Evolutionary conservation across 2,329 filamentous ascomycete genomes (phyloP).

Genomic region (Cladosporium sp.): DNA sequence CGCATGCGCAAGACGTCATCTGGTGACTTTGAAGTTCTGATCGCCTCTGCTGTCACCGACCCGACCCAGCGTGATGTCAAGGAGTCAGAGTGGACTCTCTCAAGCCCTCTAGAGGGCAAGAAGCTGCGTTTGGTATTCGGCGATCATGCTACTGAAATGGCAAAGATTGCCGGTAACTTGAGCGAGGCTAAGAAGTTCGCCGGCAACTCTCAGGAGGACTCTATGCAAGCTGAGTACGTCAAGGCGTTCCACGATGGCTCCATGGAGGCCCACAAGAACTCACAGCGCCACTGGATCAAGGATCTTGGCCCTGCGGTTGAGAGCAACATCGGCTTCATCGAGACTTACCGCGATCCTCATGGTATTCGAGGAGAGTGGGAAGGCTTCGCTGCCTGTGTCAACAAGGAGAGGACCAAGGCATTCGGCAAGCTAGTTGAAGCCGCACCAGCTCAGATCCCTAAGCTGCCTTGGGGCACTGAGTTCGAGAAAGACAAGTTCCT

Average conservation of each 20-base stretch:
- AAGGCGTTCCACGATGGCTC: constrained; percentile 54
- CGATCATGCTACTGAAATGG: constrained; percentile 49
- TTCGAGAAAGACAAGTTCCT: constrained; percentile 98
- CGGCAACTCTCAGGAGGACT: constrained; percentile 45
- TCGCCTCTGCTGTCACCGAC: constrained; percentile 47
- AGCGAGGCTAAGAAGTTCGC: constrained; percentile 50
- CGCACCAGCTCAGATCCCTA: constrained; percentile 79
- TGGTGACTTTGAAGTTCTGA: constrained; percentile 49
- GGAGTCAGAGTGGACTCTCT: constrained; percentile 48
- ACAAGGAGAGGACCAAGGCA: constrained; percentile 83
- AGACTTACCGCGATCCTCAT: constrained; percentile 57
- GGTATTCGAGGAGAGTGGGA: constrained; percentile 55
- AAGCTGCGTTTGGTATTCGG: constrained; percentile 49
- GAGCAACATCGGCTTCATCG: constrained; percentile 56
- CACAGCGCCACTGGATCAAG: constrained; percentile 55
- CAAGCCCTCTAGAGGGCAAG: constrained; percentile 44
- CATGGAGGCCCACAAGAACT: constrained; percentile 51
- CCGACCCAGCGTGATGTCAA: constrained; percentile 45
- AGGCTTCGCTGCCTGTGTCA: constrained; percentile 62
- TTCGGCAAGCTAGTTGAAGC: constrained; percentile 82
- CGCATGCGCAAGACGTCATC: constrained; percentile 46
- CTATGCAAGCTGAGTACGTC: constrained; percentile 50
- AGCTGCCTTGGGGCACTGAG: constrained; percentile 81
- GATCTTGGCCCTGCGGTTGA: constrained; percentile 55
- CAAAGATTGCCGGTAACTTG: constrained; percentile 47